Conservation (phyloP, 2,329 filamentous ascomycete species). For the Neofusicoccum ribis region DNA sequence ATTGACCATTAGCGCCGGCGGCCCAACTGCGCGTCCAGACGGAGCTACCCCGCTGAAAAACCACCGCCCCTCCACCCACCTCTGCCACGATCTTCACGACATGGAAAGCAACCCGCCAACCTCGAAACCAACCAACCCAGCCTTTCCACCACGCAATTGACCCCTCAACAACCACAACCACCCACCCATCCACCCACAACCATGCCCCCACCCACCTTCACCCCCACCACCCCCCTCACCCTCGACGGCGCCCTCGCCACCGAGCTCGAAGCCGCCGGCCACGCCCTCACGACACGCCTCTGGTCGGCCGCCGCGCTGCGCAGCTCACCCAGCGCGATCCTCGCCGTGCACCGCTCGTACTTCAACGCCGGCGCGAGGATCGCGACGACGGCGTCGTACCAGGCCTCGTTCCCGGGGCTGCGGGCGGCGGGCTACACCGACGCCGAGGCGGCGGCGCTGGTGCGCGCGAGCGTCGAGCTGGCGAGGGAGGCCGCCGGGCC, state of each 20-base stretch:
- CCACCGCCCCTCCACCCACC: too few relatives aligned
- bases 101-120: too few relatives aligned
- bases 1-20: too few relatives aligned
- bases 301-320: slow-evolving; percentile 48
- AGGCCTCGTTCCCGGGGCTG: slow-evolving; percentile 46
- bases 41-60: too few relatives aligned
- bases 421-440: slow-evolving; percentile 30
- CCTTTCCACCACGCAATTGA: too few relatives aligned
- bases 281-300: slow-evolving; percentile 44
- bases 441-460: slow-evolving; percentile 1
- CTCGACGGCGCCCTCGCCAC: slow-evolving; percentile 52
- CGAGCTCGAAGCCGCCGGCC: slow-evolving; percentile 44
- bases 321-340: slow-evolving; percentile 43
- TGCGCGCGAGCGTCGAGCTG: neutral
- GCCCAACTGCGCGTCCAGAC: too few relatives aligned
- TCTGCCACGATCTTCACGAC: too few relatives aligned
- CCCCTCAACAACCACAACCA: neutral
- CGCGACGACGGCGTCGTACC: slow-evolving; percentile 51
- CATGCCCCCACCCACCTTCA: neutral
- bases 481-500: neutral
- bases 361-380: slow-evolving; percentile 47
- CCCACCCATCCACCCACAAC: neutral
- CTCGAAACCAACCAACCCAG: too few relatives aligned
- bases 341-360: slow-evolving; percentile 47
- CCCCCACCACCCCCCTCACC: slow-evolving; percentile 28